Evolutionary conservation across 768 basidiomycete species (phyloP), one percentile per base, ranked within the genome.

Genomic region (Leucocoprinus leucothites): DNA sequence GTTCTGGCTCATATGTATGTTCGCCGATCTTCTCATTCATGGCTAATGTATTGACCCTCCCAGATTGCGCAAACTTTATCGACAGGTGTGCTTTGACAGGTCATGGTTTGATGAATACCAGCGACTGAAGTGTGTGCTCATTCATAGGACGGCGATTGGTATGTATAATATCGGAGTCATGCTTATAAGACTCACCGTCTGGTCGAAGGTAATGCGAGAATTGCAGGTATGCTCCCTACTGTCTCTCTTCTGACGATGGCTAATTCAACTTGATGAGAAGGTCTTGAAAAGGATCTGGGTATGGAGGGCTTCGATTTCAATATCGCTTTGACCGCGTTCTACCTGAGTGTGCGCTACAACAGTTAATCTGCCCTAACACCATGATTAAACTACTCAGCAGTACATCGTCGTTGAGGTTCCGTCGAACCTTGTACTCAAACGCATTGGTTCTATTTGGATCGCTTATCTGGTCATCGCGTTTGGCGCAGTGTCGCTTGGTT

Each of bases 381-480:
- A n/a, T n/a, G n/a, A n/a, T n/a, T n/a, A n/a, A n/a, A n/a, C 31
- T 5, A 31, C 11, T 31, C 11, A 5, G 11, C 31, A 31, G 31
- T 31, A 31, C 31, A 31, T 31, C 11, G 31, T 31, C 31, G 11
- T 31, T 1, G 74, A 76, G 52, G 65, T 76, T 19, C 76, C 76
- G 0, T 74, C 74, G n/a, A 78, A 78, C 51, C 66, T 78, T 2
- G 64, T 67, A 2, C 63, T 76, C 40, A 78, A 78, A 57, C 69
- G 63, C 25, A 70, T 73, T 49, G 76, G 76, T 8, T 71, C 76
- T 0, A 60, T 65, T 2, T 74, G 69, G 66, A 61, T 76, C n/a
- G 74, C 73, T 7, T 61, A 71, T 13, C 64, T 76, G 51, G 68
- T 76, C 41, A 61, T 71, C 16, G 55, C 58, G 2, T 77, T 77